Conservation (phyloP, 2,329 filamentous ascomycete genomes). For the Beauveria rudraprayagi region DNA sequence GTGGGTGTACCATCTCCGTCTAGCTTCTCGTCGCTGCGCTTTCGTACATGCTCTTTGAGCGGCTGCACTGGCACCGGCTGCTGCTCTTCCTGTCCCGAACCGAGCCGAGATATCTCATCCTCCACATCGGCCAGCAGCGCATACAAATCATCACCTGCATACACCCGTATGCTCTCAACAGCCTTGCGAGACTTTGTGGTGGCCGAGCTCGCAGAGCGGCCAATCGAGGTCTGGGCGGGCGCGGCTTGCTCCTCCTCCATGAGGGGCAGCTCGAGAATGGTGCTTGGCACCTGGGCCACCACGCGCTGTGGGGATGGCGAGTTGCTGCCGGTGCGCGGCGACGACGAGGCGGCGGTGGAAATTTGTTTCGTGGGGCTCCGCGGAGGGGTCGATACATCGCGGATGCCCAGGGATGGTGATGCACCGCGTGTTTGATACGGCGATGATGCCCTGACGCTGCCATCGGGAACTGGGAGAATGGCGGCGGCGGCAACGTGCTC, state of each 20-base stretch:
- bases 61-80: slow-evolving; percentile 1
- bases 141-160: slow-evolving; percentile 60
- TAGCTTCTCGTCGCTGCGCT: slow-evolving; percentile 44
- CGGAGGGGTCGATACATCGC: slow-evolving; percentile 48
- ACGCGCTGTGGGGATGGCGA: slow-evolving; percentile 44
- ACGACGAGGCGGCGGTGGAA: slow-evolving; percentile 14
- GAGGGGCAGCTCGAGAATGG: slow-evolving; percentile 44
- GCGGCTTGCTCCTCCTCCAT: slow-evolving; percentile 35
- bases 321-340: slow-evolving; percentile 26
- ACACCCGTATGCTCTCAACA: slow-evolving; percentile 60
- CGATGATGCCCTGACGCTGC: slow-evolving; percentile 27
- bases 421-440: slow-evolving; percentile 35
- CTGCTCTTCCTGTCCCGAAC: slow-evolving; percentile 16
- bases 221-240: slow-evolving; percentile 17
- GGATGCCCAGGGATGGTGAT: slow-evolving; percentile 25
- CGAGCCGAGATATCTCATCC: slow-evolving; percentile 31
- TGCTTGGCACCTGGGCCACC: slow-evolving; percentile 46
- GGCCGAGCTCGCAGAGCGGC: slow-evolving; percentile 18
- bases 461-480: slow-evolving; percentile 34
- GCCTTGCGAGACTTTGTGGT: slow-evolving; percentile 29
- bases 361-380: slow-evolving; percentile 46
- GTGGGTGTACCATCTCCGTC: slow-evolving; percentile 23
- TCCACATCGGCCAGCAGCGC: slow-evolving; percentile 60
- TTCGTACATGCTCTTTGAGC: slow-evolving; percentile 35
- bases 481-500: slow-evolving; percentile 71